A percentile compares a stretch with the other conserved stretches of the same genome.
Conservation (phyloP, 352 stramenopile species). For the Plasmopara muralis region DNA sequence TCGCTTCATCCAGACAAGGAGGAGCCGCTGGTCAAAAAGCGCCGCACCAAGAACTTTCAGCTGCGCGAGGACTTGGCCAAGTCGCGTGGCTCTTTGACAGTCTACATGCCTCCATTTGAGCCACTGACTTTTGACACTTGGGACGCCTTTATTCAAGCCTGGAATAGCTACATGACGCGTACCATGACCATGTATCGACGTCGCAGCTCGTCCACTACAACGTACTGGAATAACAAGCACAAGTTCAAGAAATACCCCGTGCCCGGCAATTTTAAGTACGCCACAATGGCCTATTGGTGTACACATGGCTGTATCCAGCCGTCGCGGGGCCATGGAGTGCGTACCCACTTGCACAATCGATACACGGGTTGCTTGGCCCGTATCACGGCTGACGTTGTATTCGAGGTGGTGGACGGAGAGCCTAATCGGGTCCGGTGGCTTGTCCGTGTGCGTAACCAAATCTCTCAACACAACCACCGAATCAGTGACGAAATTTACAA, state of each 20-base stretch:
- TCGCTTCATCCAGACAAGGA: constrained; percentile 6
- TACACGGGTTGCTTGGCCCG: constrained; percentile 71
- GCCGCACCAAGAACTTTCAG: constrained; percentile 78
- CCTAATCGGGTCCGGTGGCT: constrained; percentile 46
- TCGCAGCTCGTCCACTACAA: constrained; percentile 61
- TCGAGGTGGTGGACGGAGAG: constrained; percentile 38
- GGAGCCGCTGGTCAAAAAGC: constrained; percentile 57
- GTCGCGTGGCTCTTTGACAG: constrained; percentile 33
- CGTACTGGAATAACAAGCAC: constrained; percentile 72
- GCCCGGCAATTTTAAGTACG: constrained; percentile 68
- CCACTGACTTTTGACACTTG: constrained; percentile 53
- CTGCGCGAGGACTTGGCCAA: constrained; percentile 65
- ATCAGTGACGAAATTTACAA: constrained; percentile 75
- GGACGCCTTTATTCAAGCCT: constrained; percentile 61
- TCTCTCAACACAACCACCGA: constrained; percentile 67
- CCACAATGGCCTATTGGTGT: constrained; percentile 82
- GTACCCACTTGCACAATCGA: constrained; percentile 66
- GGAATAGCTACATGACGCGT: constrained; percentile 54
- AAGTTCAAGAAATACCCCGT: constrained; percentile 66
- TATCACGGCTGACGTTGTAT: constrained; percentile 70
- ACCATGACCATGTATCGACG: constrained; percentile 76
- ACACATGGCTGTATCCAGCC: constrained; percentile 78
- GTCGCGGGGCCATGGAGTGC: constrained; percentile 61
- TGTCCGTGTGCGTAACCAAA: constrained; percentile 75
- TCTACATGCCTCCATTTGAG: constrained; percentile 41